These are phyloP conservation scores for Thielaviopsis ethacetica DNA, from an alignment of 2,329 filamentous ascomycete genomes.

Conservation along the genomic window DNA sequence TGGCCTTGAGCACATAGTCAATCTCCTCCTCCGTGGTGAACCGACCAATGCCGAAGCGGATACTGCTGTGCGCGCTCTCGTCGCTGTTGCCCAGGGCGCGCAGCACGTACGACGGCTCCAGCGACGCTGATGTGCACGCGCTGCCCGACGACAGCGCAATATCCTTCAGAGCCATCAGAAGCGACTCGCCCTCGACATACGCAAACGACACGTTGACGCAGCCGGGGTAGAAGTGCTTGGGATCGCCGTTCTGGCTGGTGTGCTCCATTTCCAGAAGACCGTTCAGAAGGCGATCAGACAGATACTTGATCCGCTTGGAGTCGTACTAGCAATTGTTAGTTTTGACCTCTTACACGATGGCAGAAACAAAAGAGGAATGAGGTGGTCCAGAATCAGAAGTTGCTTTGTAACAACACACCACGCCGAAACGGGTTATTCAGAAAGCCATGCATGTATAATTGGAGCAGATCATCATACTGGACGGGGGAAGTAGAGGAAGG, in stretches of 20 bases:
- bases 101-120: constrained; percentile 93
- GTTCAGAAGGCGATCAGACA: constrained; percentile 70
- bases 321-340: constrained; percentile 56
- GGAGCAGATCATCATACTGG: constrained; percentile 58
- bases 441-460: constrained; percentile 70
- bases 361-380: constrained; percentile 6
- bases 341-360: constrained; percentile 1
- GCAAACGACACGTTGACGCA: constrained; percentile 98
- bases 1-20: constrained; percentile 92
- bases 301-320: constrained; percentile 59
- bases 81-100: constrained; percentile 90
- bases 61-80: constrained; percentile 94
- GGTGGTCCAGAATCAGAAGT: constrained; percentile 35
- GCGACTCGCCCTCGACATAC: constrained; percentile 93
- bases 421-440: constrained; percentile 54
- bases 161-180: constrained; percentile 96
- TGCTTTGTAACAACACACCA: constrained; percentile 48
- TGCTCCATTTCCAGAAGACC: constrained; percentile 83
- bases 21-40: constrained; percentile 94
- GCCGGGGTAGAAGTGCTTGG: constrained; percentile 73
- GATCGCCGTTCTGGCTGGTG: constrained; percentile 77
- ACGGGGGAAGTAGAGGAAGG: constrained; percentile 14
- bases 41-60: constrained; percentile 89
- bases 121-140: constrained; percentile 88
- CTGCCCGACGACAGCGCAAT: constrained; percentile 94